Percentiles rank a stretch among this genome's conserved stretches.
Evolutionary conservation across 2,329 filamentous ascomycete genomes (phyloP).

Genomic region (Colletotrichum eremochloae): DNA sequence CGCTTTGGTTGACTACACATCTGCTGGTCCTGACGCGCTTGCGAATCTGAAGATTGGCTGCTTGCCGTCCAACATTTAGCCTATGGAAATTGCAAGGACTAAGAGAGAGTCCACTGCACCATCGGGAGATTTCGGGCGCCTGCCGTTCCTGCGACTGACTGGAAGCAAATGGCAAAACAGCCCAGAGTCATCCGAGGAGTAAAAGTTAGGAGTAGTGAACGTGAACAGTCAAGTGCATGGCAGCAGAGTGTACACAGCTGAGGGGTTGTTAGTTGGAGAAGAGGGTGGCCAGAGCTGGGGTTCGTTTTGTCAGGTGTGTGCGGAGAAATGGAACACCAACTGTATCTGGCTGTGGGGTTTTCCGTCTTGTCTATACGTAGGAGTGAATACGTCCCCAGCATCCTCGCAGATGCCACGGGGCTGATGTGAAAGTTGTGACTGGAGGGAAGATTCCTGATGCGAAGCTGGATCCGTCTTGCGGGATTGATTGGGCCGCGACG

Average conservation of each 20-base stretch:
- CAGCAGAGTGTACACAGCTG: not conserved
- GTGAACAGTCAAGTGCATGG: slow-evolving; percentile 7
- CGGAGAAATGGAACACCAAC: slow-evolving; percentile 24
- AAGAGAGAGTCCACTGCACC: slow-evolving; percentile 24
- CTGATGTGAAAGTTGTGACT: slow-evolving; percentile 25
- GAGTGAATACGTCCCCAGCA: not conserved
- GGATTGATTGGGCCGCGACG: slow-evolving; percentile 21
- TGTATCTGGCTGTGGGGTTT: slow-evolving; percentile 19
- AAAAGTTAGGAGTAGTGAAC: slow-evolving; percentile 2
- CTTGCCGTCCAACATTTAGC: slow-evolving; percentile 20
- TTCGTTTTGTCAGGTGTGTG: slow-evolving; percentile 13
- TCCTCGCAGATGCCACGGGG: slow-evolving; percentile 30
- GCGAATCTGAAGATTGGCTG: not conserved
- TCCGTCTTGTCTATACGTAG: not conserved
- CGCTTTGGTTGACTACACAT: slow-evolving; percentile 1
- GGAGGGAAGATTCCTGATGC: slow-evolving; percentile 28
- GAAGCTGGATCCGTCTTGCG: slow-evolving; percentile 3
- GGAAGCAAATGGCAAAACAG: not conserved
- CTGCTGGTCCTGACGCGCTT: slow-evolving; percentile 14
- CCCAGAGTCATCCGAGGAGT: not conserved
- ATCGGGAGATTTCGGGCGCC: slow-evolving; percentile 34
- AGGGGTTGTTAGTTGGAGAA: slow-evolving; percentile 10
- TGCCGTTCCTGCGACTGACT: not conserved
- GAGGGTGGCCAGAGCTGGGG: slow-evolving; percentile 22
- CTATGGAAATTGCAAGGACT: slow-evolving; percentile 10